A percentile compares a stretch with the other conserved stretches of the same genome.
phyloP scores from a whole-genome alignment of 805 yeast species.

The Candida piceae region DNA sequence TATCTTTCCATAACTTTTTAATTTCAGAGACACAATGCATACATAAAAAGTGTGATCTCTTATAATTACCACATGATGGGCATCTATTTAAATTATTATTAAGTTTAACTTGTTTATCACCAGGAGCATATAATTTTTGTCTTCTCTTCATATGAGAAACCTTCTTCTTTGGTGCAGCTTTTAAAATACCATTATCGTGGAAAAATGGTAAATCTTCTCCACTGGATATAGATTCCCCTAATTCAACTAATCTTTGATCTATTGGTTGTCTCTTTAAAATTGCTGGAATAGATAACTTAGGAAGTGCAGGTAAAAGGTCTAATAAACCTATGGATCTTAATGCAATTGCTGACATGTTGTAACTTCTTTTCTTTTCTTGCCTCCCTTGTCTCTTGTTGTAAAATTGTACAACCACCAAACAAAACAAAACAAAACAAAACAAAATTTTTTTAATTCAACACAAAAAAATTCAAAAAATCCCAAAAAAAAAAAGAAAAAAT shows the following conservation, averaged over 20 bases:
- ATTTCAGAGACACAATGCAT: slow-evolving; percentile 89
- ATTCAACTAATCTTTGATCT: slow-evolving; percentile 28
- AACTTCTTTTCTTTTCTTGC: no score
- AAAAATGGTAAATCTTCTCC: slow-evolving; percentile 38
- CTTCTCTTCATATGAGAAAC: slow-evolving; percentile 83
- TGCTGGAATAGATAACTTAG: no score
- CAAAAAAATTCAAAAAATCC: no score
- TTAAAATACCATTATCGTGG: slow-evolving; percentile 65
- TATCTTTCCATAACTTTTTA: slow-evolving; percentile 58
- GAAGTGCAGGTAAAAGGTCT: no score
- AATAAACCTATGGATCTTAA: no score
- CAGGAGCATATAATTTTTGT: slow-evolving; percentile 77
- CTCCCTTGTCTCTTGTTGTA: no score
- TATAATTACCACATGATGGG: slow-evolving; percentile 92
- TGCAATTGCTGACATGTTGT: no score
- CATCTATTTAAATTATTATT: slow-evolving; percentile 79
- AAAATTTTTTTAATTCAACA: no score
- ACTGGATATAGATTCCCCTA: no score
- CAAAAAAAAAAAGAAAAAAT: no score
- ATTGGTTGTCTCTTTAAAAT: slow-evolving; percentile 7
- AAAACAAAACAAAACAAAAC: no score
- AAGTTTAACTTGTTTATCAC: slow-evolving; percentile 72
- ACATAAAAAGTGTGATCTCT: slow-evolving; percentile 86
- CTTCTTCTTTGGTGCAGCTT: slow-evolving; percentile 94
- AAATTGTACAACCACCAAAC: no score